phyloP scores from a whole-genome alignment of 2,329 filamentous ascomycete species.

The Coccinonectria pachysandricola region DNA sequence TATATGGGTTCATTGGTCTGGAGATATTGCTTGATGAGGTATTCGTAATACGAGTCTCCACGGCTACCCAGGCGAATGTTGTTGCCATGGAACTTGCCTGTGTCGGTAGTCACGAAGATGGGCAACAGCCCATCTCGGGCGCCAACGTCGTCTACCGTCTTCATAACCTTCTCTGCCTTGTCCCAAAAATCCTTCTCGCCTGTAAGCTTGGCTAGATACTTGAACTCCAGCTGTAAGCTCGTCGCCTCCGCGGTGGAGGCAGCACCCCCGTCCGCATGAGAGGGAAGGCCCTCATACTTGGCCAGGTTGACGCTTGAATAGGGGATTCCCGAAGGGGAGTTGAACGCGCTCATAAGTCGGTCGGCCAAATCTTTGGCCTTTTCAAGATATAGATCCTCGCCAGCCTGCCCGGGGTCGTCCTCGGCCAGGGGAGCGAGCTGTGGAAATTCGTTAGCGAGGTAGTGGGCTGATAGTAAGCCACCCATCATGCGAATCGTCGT shows the following conservation, averaged over 20 bases:
- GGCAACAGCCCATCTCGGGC: conserved; percentile 75
- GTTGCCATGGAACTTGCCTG: conserved; percentile 66
- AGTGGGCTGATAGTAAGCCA: conserved; percentile 84
- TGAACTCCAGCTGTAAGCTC: conserved; percentile 89
- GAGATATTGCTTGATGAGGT: conserved; percentile 95
- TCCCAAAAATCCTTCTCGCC: conserved; percentile 92
- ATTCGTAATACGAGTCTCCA: conserved; percentile 97
- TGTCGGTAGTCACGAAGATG: conserved; percentile 77
- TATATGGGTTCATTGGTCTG: conserved; percentile 89
- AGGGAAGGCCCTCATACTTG: conserved; percentile 63
- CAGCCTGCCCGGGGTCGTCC: conserved; percentile 60
- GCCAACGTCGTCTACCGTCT: conserved; percentile 77
- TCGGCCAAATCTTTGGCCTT: conserved; percentile 92
- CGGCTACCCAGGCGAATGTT: conserved; percentile 90
- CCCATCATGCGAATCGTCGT: conserved; percentile 97
- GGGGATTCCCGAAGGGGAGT: conserved; percentile 76
- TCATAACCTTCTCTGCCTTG: conserved; percentile 80
- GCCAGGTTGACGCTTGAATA: conserved; percentile 85
- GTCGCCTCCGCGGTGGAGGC: conserved; percentile 92
- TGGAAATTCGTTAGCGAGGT: conserved; percentile 77
- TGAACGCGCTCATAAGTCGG: conserved; percentile 76
- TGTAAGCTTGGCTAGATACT: conserved; percentile 89
- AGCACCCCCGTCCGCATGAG: conserved; percentile 76
- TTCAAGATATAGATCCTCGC: conserved; percentile 89
- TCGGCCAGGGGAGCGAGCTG: conserved; percentile 64